Conservation (phyloP, 2,329 filamentous ascomycete species). For the Hypoxylon sp. region DNA sequence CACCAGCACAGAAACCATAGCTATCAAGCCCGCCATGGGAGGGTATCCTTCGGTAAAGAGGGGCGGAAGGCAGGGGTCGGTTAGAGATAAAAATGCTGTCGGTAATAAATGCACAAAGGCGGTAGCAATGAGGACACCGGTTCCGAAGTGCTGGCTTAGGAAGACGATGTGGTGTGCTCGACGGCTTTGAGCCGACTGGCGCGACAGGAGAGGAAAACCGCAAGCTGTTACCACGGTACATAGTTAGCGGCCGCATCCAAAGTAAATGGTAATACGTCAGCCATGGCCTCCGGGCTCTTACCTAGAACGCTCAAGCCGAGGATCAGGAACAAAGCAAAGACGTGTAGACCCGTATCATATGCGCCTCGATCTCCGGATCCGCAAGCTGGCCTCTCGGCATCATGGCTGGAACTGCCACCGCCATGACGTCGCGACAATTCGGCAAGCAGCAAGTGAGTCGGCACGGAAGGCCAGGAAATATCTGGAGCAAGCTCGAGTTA, state of each 20-base stretch:
- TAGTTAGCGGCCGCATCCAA: constrained; percentile 23
- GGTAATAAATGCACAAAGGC: constrained; percentile 85
- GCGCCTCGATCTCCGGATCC: constrained; percentile 66
- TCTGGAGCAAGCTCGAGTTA: constrained; percentile 48
- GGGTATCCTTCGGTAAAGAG: constrained; percentile 86
- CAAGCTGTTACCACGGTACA: constrained; percentile 63
- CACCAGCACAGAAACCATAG: constrained; percentile 84
- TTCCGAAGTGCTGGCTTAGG: constrained; percentile 81
- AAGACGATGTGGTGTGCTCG: constrained; percentile 74
- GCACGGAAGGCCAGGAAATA: constrained; percentile 64
- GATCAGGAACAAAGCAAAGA: constrained; percentile 78
- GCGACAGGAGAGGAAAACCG: constrained; percentile 76
- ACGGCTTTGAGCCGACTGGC: constrained; percentile 69
- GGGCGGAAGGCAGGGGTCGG: constrained; percentile 79
- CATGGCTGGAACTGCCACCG: constrained; percentile 52
- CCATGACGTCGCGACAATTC: constrained; percentile 66
- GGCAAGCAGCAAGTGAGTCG: constrained; percentile 66
- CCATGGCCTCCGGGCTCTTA: constrained; percentile 54
- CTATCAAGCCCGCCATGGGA: constrained; percentile 84
- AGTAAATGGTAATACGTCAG: neutral
- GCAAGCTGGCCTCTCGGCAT: constrained; percentile 63
- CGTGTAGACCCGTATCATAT: constrained; percentile 78
- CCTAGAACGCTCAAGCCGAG: constrained; percentile 71
- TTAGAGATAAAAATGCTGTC: constrained; percentile 76
- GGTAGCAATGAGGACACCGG: constrained; percentile 87